Evolutionary conservation across 768 basidiomycete species (phyloP).

Genomic region (Vararia minispora): DNA sequence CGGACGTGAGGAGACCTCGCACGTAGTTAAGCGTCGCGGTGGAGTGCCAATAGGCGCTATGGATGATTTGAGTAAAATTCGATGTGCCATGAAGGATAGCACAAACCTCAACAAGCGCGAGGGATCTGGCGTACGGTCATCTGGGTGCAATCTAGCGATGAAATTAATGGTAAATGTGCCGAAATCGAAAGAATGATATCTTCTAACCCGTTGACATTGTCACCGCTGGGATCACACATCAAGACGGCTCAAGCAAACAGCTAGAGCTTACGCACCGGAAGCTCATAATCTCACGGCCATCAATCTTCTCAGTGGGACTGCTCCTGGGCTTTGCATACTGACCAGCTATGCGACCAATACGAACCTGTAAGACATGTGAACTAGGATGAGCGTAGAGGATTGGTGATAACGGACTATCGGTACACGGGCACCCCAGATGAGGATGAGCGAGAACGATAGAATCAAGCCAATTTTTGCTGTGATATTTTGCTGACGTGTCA

Average conservation of each 20-base stretch:
- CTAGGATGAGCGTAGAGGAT: constrained; percentile 1
- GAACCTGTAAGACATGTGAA: constrained; percentile 33
- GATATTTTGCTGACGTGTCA: constrained; percentile 57
- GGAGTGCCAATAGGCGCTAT: constrained; percentile 93
- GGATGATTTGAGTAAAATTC: background rate
- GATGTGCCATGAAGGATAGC: background rate
- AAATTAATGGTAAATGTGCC: background rate
- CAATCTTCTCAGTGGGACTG: constrained; percentile 69
- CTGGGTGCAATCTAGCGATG: constrained; percentile 42
- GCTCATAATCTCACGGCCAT: constrained; percentile 66
- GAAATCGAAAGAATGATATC: background rate
- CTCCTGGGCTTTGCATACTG: constrained; percentile 95
- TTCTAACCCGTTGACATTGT: constrained; percentile 91
- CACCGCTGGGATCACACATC: constrained; percentile 48
- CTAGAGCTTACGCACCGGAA: constrained; percentile 53
- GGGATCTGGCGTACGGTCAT: constrained; percentile 84
- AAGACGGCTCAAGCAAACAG: background rate
- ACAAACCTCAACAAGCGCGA: constrained; percentile 70
- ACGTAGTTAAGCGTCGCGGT: constrained; percentile 89
- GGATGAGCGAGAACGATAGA: constrained; percentile 88
- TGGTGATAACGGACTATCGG: constrained; percentile 59
- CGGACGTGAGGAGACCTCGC: constrained; percentile 78
- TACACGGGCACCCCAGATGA: constrained; percentile 86
- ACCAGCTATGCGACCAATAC: constrained; percentile 87
- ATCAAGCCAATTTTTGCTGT: constrained; percentile 84